phyloP scores from a whole-genome alignment of 73 alveolate genomes.

The Paramecium octaurelia region DNA sequence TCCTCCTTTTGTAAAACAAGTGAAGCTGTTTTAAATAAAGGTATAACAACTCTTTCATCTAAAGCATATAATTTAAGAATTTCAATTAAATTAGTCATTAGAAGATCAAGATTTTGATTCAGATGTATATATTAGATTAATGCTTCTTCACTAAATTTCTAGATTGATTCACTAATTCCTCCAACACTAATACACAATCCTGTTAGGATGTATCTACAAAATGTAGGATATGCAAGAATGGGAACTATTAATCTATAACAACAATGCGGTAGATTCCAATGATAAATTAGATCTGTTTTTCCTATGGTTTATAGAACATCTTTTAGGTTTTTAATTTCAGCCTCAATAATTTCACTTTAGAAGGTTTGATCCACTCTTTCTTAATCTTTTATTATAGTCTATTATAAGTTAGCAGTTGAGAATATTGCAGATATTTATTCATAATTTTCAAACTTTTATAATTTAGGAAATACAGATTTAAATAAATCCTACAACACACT shows the following conservation, averaged over 20 bases:
- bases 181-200: slow-evolving; percentile 58
- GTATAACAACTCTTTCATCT: slow-evolving; percentile 55
- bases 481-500: slow-evolving; percentile 44
- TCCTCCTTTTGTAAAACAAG: slow-evolving; percentile 37
- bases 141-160: slow-evolving; percentile 36
- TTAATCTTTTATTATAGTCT: slow-evolving; percentile 25
- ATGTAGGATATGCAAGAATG: not conserved
- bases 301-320: not conserved
- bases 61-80: slow-evolving; percentile 27
- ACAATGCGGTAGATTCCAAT: slow-evolving; percentile 60
- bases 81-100: not conserved
- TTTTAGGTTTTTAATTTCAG: slow-evolving; percentile 32
- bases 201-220: not conserved
- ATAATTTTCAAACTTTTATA: not conserved
- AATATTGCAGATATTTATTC: slow-evolving; percentile 12
- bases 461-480: not conserved
- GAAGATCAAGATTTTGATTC: not conserved
- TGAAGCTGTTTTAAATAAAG: slow-evolving; percentile 40
- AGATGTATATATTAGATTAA: slow-evolving; percentile 28
- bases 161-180: slow-evolving; percentile 52
- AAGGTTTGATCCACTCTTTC: slow-evolving; percentile 52
- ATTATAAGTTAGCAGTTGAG: not conserved
- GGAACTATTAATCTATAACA: slow-evolving; percentile 26
- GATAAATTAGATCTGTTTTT: slow-evolving; percentile 41
- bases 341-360: slow-evolving; percentile 51